Percentiles rank a stretch among this genome's conserved stretches.
Evolutionary conservation across 192 early-diverging fungal species (phyloP).

Genomic region (Funneliformis mosseae): DNA sequence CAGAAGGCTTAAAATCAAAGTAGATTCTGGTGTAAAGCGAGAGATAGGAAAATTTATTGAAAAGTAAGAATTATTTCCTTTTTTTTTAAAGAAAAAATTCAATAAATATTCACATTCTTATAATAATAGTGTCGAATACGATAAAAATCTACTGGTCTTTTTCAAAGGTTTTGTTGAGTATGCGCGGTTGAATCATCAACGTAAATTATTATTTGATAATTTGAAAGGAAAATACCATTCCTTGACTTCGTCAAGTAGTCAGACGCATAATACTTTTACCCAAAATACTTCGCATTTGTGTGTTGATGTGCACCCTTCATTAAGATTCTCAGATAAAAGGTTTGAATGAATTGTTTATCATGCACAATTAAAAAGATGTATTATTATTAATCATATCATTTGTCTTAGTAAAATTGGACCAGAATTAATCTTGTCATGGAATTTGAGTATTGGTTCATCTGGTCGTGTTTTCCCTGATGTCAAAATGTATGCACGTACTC

Average conservation of each 20-base stretch:
- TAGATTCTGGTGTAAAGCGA: neutral
- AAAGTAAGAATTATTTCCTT: neutral
- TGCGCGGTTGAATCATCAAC: constrained; percentile 19
- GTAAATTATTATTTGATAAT: constrained; percentile 3
- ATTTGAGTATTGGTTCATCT: neutral
- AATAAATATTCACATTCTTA: neutral
- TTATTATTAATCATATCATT: neutral
- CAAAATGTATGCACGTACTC: neutral
- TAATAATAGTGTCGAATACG: constrained; percentile 2
- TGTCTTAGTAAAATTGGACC: neutral
- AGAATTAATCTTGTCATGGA: constrained; percentile 19
- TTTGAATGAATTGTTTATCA: neutral
- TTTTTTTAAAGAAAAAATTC: too few species aligned
- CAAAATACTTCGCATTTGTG: neutral
- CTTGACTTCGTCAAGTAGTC: neutral
- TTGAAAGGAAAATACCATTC: constrained; percentile 7
- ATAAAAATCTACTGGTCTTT: neutral
- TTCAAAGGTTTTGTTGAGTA: constrained; percentile 28
- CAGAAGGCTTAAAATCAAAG: constrained; percentile 5
- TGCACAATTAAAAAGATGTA: neutral
- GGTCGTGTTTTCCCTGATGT: constrained; percentile 4
- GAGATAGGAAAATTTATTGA: constrained; percentile 18
- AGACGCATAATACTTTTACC: neutral
- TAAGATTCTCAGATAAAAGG: constrained; percentile 17
- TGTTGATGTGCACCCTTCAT: neutral